Percentiles rank a stretch among this genome's conserved stretches.
Evolutionary conservation across 78 protist species (phyloP).

Genomic region (Protostelium mycophagum): DNA sequence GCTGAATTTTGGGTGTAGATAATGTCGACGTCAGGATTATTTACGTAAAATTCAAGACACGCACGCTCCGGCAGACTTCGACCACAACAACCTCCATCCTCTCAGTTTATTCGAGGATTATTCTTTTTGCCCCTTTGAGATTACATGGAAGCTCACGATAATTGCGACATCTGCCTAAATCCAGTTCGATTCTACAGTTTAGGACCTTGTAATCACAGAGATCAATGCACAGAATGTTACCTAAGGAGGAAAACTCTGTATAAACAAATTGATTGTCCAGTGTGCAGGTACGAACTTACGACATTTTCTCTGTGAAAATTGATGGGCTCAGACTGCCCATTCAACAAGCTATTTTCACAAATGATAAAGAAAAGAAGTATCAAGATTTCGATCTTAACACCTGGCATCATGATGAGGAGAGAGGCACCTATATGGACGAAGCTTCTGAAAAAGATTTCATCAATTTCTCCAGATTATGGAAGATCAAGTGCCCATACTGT

Average conservation of each 20-base stretch:
- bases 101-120: no score
- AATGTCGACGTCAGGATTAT: no score
- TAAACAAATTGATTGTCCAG: background rate
- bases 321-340: background rate
- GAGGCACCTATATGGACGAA: background rate
- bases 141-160: background rate
- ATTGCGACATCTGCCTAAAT: background rate
- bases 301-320: background rate
- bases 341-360: slow-evolving; percentile 15
- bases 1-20: no score
- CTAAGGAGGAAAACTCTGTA: background rate
- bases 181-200: background rate
- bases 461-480: slow-evolving; percentile 26
- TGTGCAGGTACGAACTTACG: background rate
- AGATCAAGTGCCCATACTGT: slow-evolving; percentile 20
- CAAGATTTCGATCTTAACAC: background rate
- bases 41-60: no score
- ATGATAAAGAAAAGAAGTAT: slow-evolving; percentile 26
- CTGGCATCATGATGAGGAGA: background rate
- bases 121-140: no score
- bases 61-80: no score
- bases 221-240: background rate
- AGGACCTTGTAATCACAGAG: background rate
- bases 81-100: no score
- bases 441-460: slow-evolving; percentile 11